Percentiles rank a stretch among this genome's conserved stretches.
phyloP scores from a whole-genome alignment of 116 monocot species.

The Trichopus zeylanicus region DNA sequence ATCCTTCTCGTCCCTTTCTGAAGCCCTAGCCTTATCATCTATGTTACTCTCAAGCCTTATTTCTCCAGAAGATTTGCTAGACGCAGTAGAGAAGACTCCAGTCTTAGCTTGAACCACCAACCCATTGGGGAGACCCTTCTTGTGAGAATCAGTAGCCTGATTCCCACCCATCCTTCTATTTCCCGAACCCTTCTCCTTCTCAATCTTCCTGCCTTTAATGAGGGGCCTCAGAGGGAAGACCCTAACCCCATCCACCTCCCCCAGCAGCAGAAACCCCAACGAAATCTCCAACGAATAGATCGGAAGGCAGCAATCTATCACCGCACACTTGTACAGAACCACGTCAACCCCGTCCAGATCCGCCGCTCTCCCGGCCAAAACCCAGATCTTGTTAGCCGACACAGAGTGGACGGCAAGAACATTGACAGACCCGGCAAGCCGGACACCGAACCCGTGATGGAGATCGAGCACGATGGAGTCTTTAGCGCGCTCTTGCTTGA shows the following conservation, averaged over 20 bases:
- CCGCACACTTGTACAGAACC: constrained; percentile 60
- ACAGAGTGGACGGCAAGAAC: constrained; percentile 47
- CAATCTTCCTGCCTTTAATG: constrained; percentile 33
- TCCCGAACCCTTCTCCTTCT: constrained; percentile 7
- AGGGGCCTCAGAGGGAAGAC: constrained; percentile 59
- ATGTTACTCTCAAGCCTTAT: background rate
- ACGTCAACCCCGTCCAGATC: constrained; percentile 14
- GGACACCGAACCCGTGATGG: constrained; percentile 48
- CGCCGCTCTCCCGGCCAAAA: constrained; percentile 27
- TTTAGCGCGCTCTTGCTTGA: constrained; percentile 9
- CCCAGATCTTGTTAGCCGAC: constrained; percentile 50
- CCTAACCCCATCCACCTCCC: constrained; percentile 67
- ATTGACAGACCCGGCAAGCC: constrained; percentile 46
- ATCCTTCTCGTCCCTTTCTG: background rate
- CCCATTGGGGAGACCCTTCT: constrained; percentile 4
- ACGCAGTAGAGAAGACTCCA: background rate
- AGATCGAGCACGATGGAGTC: constrained; percentile 19
- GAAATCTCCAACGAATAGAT: constrained; percentile 39
- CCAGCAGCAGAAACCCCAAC: constrained; percentile 55
- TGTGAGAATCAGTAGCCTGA: background rate
- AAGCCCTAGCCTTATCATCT: background rate
- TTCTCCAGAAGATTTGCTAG: background rate
- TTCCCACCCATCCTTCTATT: background rate
- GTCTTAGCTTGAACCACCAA: background rate
- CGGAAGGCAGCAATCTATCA: constrained; percentile 39